A percentile compares a stretch with the other conserved stretches of the same genome.
Conservation (phyloP, 1,284 basidiomycete genomes). For the Somion occarium region DNA sequence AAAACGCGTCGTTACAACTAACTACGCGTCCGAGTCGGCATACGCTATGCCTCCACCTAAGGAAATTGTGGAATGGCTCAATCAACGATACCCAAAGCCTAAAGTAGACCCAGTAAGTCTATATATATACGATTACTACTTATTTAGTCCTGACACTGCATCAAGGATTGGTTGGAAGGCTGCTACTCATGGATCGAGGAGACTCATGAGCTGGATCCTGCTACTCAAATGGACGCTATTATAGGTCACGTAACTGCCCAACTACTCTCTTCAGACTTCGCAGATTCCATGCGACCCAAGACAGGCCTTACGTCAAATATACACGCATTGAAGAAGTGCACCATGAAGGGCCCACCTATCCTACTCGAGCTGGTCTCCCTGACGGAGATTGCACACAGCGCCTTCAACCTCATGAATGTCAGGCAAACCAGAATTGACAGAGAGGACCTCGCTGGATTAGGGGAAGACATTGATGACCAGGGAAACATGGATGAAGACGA, state of each 20-base stretch:
- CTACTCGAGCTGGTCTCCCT: constrained; percentile 69
- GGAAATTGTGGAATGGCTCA: constrained; percentile 21
- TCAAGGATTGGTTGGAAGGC: constrained; percentile 66
- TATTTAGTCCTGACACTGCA: constrained; percentile 2
- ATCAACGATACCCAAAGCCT: constrained; percentile 23
- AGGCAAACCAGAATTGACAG: constrained; percentile 61
- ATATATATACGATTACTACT: not conserved
- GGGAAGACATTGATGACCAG: constrained; percentile 41
- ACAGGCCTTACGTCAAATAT: constrained; percentile 60
- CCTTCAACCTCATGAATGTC: constrained; percentile 60
- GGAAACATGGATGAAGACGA: constrained; percentile 60
- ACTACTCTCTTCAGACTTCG: constrained; percentile 65
- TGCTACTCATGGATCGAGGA: constrained; percentile 61
- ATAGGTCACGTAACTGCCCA: constrained; percentile 53
- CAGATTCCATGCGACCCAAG: constrained; percentile 60
- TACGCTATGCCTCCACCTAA: constrained; percentile 9
- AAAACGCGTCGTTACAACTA: not conserved
- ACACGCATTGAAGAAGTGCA: constrained; percentile 28
- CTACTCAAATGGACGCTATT: constrained; percentile 41
- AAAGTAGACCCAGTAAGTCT: constrained; percentile 20
- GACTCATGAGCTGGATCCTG: constrained; percentile 43
- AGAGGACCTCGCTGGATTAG: constrained; percentile 42
- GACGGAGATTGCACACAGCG: constrained; percentile 72
- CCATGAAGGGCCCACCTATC: constrained; percentile 40
- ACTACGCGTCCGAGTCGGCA: not conserved